Base-by-base conservation (phyloP, 345 rosid genomes). In the Heritiera fomes region DNA sequence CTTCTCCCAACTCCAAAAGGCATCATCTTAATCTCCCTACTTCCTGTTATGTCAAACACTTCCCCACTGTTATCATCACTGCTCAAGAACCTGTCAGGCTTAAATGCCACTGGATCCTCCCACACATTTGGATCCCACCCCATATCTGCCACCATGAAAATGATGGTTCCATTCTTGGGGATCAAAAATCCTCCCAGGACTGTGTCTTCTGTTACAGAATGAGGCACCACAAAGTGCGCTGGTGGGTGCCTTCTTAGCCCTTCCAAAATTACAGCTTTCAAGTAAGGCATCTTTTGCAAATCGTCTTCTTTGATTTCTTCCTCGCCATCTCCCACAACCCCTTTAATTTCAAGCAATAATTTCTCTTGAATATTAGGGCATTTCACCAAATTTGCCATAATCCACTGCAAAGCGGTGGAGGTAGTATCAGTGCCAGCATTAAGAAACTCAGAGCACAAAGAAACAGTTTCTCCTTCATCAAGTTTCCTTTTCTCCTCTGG, bases 71-170 rank as follows among this genome's bases (percentile, higher is more conserved):
- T 9, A 9, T 20, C 17, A 45, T 17, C 55, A 47, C 6, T 68
- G 10, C 5, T 73, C 17, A 86, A n/a, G 58, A 84, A 86, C 30
- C 88, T 84, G 53, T 86, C 85, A 2, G 88, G 88, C 47, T 75
- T 83, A 62, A 86, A 86, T 59, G 50, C 82, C 88, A 86, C 84
- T 13, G 88, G 88, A 3, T 86, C 86, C 3, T 85, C 81, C 87
- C 87, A 85, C 0, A 77, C 80, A 12, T 64, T 28, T 1, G 88
- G 87, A 75, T 86, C 85, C 75, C 85, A 77, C 60, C 82, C 85
- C 76, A 84, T 82, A 38, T 82, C 85, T 82, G 77, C 65, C 10
- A 73, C 77, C 50, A 20, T 43, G 50, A 73, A 73, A 56, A 56
- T 55, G 14, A 73, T 20, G 1, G 77, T 56, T 6, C 49, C 65